phyloP scores from a whole-genome alignment of 1,139 yeast genomes.

The Suhomyces panamericanus region DNA sequence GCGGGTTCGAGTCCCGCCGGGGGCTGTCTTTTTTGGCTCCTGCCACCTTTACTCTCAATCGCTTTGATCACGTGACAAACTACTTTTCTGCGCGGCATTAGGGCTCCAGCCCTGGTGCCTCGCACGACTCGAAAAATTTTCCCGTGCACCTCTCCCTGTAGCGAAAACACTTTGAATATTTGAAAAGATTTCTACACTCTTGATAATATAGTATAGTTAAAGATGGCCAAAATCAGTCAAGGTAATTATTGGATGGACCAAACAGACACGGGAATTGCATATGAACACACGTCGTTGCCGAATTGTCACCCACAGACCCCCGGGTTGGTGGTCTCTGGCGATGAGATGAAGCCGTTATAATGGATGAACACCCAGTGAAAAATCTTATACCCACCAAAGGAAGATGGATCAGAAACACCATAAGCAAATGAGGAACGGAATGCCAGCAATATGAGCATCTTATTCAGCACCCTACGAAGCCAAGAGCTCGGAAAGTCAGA shows the following conservation, averaged over 20 bases:
- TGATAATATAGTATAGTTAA: constrained; percentile 20
- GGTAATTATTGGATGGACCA: constrained; percentile 37
- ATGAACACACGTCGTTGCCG: background rate
- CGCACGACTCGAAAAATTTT: constrained; percentile 17
- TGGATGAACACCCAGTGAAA: background rate
- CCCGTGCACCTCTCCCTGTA: constrained; percentile 12
- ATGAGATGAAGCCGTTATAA: background rate
- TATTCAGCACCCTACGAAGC: no score
- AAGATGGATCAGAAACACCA: background rate
- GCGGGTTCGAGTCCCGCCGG: constrained; percentile 63
- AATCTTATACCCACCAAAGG: background rate
- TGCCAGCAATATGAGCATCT: no score
- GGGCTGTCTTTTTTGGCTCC: constrained; percentile 31
- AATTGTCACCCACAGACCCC: background rate
- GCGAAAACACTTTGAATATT: constrained; percentile 9
- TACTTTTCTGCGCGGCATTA: constrained; percentile 1
- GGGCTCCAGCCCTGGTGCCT: constrained; percentile 25
- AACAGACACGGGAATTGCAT: constrained; percentile 3
- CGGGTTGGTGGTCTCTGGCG: background rate
- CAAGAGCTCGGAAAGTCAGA: no score
- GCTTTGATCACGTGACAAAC: constrained; percentile 1
- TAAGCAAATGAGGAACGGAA: no score
- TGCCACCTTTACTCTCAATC: background rate
- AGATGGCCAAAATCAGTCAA: constrained; percentile 67
- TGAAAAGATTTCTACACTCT: constrained; percentile 13